phyloP scores from a whole-genome alignment of 2,329 filamentous ascomycete genomes.

The Phialocephala sp. region DNA sequence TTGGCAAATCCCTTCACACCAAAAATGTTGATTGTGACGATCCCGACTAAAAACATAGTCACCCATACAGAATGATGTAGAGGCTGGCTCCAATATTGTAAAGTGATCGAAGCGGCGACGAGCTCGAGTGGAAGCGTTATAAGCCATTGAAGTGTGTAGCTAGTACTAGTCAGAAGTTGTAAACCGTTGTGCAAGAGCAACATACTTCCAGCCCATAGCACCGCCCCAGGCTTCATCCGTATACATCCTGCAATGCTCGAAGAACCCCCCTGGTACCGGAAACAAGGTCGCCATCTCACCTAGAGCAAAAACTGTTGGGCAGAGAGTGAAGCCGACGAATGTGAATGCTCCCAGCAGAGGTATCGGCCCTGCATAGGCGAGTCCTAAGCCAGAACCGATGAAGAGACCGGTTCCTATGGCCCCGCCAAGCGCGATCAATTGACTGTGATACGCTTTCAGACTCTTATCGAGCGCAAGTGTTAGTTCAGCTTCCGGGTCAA shows the following conservation, averaged over 20 bases:
- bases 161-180: not conserved
- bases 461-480: constrained; percentile 64
- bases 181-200: not conserved
- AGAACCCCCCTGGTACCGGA: constrained; percentile 87
- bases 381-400: constrained; percentile 75
- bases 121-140: constrained; percentile 82
- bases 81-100: constrained; percentile 73
- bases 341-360: constrained; percentile 75
- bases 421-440: constrained; percentile 95
- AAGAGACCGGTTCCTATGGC: constrained; percentile 91
- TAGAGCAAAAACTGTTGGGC: constrained; percentile 81
- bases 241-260: constrained; percentile 88
- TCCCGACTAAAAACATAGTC: constrained; percentile 74
- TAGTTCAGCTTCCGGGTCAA: constrained; percentile 1
- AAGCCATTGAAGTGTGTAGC: constrained; percentile 79
- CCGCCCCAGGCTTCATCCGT: constrained; percentile 91
- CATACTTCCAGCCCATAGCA: constrained; percentile 90
- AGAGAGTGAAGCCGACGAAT: constrained; percentile 83
- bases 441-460: constrained; percentile 81
- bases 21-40: constrained; percentile 82
- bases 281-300: constrained; percentile 93
- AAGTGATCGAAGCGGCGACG: constrained; percentile 80
- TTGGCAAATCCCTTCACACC: constrained; percentile 87
- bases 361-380: constrained; percentile 74
- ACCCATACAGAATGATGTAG: constrained; percentile 67